Evolutionary conservation across 2,329 filamentous ascomycete species (phyloP), one percentile per base, ranked within the genome.

Genomic region (Colletotrichum somersetense): DNA sequence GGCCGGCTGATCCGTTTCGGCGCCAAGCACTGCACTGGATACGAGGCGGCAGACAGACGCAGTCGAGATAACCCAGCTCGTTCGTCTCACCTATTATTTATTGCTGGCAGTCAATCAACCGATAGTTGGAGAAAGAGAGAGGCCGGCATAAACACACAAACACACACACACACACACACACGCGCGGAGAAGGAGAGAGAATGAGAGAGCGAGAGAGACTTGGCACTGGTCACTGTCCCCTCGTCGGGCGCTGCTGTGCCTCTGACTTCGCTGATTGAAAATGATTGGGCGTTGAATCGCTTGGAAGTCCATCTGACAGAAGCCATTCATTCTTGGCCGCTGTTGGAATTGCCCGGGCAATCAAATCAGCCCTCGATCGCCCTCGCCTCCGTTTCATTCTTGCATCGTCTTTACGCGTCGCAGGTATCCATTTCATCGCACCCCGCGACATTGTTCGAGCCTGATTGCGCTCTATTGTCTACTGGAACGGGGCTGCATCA

Each of bases 401-500:
- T 55, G 61, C 48, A 33, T 63, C 48, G 11, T 18, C 10, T 6
- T 38, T 38, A 20, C 14, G 42, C 58, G 46, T 50, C 58, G 58
- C 44, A 26, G 58, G 30, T 20, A 38, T 52, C 20, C 35, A 18
- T 5, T 33, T 33, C 20, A n/a, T 52, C 33, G 12, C 14, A 42
- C 3, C 12, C 12, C 10, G 14, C 12, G 11, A 20, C 62, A 44
- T 20, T 16, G 35, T 53, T 40, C 62, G 18, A 16, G 2, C 50
- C 14, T 6, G 16, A 42, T 35, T 5, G 56, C 56, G 48, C 40
- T 33, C 12, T 35, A 48, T 67, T 44, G 56, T 62, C 38, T 20
- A 30, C 52, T 58, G 64, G 68, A 57, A 67, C 52, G 65, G 55
- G n/a, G 56, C 57, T 46, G 57, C 64, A 68, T 68, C 68, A 68